Base-by-base conservation (phyloP, 176 grass and related monocot species). In the Thinopyrum elongatum region DNA sequence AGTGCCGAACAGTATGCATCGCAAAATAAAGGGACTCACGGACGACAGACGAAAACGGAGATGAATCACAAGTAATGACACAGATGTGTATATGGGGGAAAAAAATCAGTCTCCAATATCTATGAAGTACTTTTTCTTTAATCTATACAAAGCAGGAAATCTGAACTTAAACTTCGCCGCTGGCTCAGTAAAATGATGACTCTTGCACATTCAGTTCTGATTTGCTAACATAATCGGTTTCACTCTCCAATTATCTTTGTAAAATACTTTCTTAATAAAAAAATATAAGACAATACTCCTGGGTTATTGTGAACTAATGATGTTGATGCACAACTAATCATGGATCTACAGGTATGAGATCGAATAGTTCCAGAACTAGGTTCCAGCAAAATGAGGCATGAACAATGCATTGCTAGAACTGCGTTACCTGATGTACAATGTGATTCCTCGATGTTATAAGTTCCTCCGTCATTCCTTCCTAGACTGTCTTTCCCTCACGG, bases 391-490 rank as follows among this genome's bases (percentile, higher is more conserved):
- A 58, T 55, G 16, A 68, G 77, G 78, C 65, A 60, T n/a, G 68
- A 1, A 13, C 9, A 30, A 47, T 7, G 13, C 22, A 34, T 6
- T 27, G 66, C n/a, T 26, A 68, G 29, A 34, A 69, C 6, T 25
- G 60, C 10, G 29, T 69, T 83, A 97, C 95, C 91, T 98, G 95
- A 74, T 85, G 68, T 79, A 98, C 95, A 81, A 95, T 95, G 30
- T 91, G 95, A 87, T 94, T 95, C 33, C 74, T 70, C 63, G 95
- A 87, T 38, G 93, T 87, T 38, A 66, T 90, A 58, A 98, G 95
- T 82, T 95, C 95, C 30, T 92, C 47, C 8, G 93, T 92, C 95
- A 95, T 95, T 89, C 95, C 95, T 95, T 98, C 91, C 93, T 93
- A 95, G 2, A 98, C 93, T 63, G 95, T 73, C 81, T 87, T 93